Evolutionary conservation across 169 alveolate species (phyloP), one percentile per base, ranked within the genome.

Genomic region (Plasmodium vinckei): DNA sequence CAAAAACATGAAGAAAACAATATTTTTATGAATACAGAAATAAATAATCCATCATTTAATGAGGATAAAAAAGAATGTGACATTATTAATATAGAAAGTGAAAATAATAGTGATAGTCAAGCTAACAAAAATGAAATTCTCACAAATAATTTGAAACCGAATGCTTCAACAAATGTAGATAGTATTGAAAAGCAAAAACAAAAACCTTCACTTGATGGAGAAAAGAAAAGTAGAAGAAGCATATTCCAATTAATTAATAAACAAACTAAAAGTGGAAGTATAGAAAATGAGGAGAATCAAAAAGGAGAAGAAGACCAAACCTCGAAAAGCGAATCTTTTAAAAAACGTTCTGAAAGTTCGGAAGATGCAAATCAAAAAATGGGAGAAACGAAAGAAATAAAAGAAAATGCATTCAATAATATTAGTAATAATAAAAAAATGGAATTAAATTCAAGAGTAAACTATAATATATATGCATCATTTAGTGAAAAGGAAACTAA

Each of bases 401-500:
- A 25, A 63, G 39, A 27, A 15, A 63, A 63, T 27, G 12, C 72
- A 12, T 56, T 10, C 17, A 73, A 44, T 19, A n/a, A 21, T 27
- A 23, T 49, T 56, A 17, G 7, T 63, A 63, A 23, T 44, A 51
- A 19, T 23, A 77, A 77, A 53, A 65, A 63, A 23, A 57, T 64
- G 21, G 73, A 77, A 51, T 77, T 64, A 42, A 59, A 77, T 51
- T 64, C 88, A 23, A 77, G 27, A 69, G 51, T 65, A 27, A 64
- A 77, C 65, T 54, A 77, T 21, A 77, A 44, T 77, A 63, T 49
- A n/a, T 44, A 77, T 57, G 47, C 88, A 5, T n/a, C 65, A 25
- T 77, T 47, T 64, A 71, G 17, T 65, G 87, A 71, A 64, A 86
- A 86, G 25, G 91, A 86, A 53, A 17, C 86, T 10, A 86, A 69